A percentile compares a stretch with the other conserved stretches of the same genome.
Conservation (phyloP, 2,329 filamentous ascomycete genomes). For the Coniochaeta sp. region DNA sequence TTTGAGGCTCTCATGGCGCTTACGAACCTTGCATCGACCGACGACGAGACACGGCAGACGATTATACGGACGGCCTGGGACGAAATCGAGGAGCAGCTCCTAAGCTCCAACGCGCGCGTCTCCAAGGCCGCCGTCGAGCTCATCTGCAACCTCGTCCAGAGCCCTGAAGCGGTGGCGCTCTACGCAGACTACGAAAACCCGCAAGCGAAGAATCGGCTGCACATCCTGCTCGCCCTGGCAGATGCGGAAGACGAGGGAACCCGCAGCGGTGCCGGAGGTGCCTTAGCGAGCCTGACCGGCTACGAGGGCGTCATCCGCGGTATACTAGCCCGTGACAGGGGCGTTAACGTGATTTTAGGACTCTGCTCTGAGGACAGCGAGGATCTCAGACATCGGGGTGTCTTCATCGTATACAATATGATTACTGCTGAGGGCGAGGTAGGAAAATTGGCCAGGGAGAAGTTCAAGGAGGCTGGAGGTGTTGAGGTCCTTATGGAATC, state of each 20-base stretch:
- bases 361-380: constrained; percentile 69
- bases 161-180: constrained; percentile 56
- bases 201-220: constrained; percentile 65
- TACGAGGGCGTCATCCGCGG: constrained; percentile 68
- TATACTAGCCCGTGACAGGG: constrained; percentile 63
- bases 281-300: constrained; percentile 74
- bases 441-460: constrained; percentile 52
- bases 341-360: constrained; percentile 69
- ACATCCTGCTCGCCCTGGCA: constrained; percentile 79
- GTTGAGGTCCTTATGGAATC: constrained; percentile 62
- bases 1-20: constrained; percentile 90
- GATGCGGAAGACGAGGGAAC: constrained; percentile 79
- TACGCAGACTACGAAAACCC: constrained; percentile 58
- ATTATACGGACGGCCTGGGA: constrained; percentile 71
- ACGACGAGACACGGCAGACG: constrained; percentile 55
- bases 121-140: constrained; percentile 82
- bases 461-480: constrained; percentile 54
- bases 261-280: constrained; percentile 78
- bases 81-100: constrained; percentile 74
- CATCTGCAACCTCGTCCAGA: constrained; percentile 80
- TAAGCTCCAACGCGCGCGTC: constrained; percentile 68
- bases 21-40: constrained; percentile 83
- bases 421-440: constrained; percentile 58
- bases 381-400: constrained; percentile 63
- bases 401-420: constrained; percentile 70